Base-by-base conservation (phyloP, 305 asterid species). In the Fraxinus platypoda region DNA sequence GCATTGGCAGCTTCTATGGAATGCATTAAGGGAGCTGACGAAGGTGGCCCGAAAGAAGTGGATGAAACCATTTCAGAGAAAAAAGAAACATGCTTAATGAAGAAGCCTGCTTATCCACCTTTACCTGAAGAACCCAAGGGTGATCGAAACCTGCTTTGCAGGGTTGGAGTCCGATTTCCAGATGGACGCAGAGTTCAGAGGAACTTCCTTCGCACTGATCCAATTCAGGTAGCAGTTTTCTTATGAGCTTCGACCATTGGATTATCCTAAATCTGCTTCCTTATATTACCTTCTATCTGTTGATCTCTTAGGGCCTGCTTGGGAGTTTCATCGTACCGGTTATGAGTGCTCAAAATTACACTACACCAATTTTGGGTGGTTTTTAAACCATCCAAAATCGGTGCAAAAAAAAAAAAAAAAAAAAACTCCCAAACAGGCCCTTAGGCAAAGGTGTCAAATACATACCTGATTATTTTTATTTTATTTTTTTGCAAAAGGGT, bases 111-210 rank as follows among this genome's bases (percentile, higher is more conserved):
- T 78, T 96, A 91, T 91, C 93, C 91, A 75, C 92, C 98, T 35
- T 83, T 96, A 43, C 98, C 98, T n/a, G 98, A 91, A 88, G 98
- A 96, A 86, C 98, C 98, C 68, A 94, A 90, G 82, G 94, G 83
- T 81, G 98, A 92, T 75, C 85, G 89, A 81, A 90, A 83, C 83
- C 87, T 91, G 54, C 92, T 93, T 78, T 96, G 98, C 88, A 92
- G 90, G 84, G 93, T 96, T 62, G 95, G 98, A 54, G 88, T 96
- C 46, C 98, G 98, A 81, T 97, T 96, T 41, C 99, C 99, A 77
- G 95, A 92, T 89, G 99, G 99, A 38, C 97, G 92, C 80, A 91
- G 99, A 85, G 89, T 92, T 83, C 98, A 91, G 83, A 92, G 99
- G 84, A 96, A 90, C 88, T 96, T 96, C 86, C 91, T 90, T 33